Conservation (phyloP, 768 basidiomycete species). For the Psilocybe subaeruginosa region DNA sequence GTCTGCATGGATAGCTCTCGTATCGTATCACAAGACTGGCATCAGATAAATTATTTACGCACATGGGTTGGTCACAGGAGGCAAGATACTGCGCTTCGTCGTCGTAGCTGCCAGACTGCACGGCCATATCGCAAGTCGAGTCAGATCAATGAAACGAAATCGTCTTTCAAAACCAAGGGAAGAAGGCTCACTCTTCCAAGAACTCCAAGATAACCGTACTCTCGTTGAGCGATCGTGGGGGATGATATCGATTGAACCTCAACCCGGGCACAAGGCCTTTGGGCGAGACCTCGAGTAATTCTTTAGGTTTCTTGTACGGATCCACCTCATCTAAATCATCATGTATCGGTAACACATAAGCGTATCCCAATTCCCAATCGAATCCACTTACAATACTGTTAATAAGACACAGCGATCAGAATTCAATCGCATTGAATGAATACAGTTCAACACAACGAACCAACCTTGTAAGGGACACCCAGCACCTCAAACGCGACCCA, state of each 20-base stretch:
- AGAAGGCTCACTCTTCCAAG: conserved; percentile 65
- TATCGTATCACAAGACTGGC: not conserved
- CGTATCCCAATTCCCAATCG: too few species aligned
- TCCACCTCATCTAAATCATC: conserved; percentile 68
- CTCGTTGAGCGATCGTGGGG: conserved; percentile 72
- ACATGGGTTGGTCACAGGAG: conserved; percentile 64
- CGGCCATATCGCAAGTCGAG: not conserved
- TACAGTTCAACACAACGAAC: not conserved
- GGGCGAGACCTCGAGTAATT: conserved; percentile 80
- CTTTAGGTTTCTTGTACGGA: conserved; percentile 80
- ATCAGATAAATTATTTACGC: conserved; percentile 15
- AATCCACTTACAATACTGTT: conserved; percentile 38
- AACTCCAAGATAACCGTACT: conserved; percentile 81
- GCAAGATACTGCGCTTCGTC: conserved; percentile 56
- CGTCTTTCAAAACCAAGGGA: too few species aligned
- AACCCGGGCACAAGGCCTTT: conserved; percentile 81
- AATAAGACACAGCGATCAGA: not conserved
- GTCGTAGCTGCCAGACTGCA: conserved; percentile 52
- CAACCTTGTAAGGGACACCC: conserved; percentile 69
- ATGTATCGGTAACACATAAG: not conserved
- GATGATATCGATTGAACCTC: conserved; percentile 52
- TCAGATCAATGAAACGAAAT: too few species aligned
- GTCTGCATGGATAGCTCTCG: conserved; percentile 40
- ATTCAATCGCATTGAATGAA: not conserved
- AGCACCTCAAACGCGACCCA: conserved; percentile 79